Conservation (phyloP, 805 yeast species). For the Schwanniomyces sp. region DNA sequence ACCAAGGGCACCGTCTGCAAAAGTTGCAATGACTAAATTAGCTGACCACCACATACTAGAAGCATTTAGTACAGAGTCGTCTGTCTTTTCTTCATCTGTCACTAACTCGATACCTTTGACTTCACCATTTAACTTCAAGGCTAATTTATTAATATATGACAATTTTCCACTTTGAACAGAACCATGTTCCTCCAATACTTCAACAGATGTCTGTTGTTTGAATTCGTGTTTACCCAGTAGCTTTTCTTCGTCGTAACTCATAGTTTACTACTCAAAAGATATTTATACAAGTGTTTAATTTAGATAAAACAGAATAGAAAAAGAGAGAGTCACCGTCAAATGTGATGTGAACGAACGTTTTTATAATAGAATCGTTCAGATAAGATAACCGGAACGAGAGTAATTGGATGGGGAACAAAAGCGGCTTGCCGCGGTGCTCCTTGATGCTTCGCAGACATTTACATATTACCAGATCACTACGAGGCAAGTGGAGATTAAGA, state of each 20-base stretch:
- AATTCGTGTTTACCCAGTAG: background rate
- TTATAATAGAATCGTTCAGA: too few species aligned
- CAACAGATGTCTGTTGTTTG: background rate
- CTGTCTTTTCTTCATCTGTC: slow-evolving; percentile 75
- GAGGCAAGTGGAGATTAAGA: too few species aligned
- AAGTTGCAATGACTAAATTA: slow-evolving; percentile 82
- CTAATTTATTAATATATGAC: slow-evolving; percentile 29
- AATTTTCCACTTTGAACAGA: slow-evolving; percentile 14
- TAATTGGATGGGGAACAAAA: too few species aligned
- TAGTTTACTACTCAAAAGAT: background rate
- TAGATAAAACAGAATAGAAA: too few species aligned
- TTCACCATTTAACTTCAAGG: slow-evolving; percentile 41
- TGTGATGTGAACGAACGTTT: too few species aligned
- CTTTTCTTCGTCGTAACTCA: background rate
- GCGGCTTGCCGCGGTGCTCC: too few species aligned
- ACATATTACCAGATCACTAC: too few species aligned
- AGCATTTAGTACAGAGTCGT: slow-evolving; percentile 63
- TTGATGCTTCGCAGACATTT: too few species aligned
- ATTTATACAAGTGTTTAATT: background rate
- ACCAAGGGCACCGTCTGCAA: slow-evolving; percentile 67
- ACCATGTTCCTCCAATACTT: background rate
- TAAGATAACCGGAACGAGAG: too few species aligned
- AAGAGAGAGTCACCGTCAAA: too few species aligned
- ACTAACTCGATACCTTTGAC: slow-evolving; percentile 78
- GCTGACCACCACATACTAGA: slow-evolving; percentile 92